Percentiles rank a stretch among this genome's conserved stretches.
phyloP scores from a whole-genome alignment of 768 basidiomycete genomes.

The Leccinum rimulosum region DNA sequence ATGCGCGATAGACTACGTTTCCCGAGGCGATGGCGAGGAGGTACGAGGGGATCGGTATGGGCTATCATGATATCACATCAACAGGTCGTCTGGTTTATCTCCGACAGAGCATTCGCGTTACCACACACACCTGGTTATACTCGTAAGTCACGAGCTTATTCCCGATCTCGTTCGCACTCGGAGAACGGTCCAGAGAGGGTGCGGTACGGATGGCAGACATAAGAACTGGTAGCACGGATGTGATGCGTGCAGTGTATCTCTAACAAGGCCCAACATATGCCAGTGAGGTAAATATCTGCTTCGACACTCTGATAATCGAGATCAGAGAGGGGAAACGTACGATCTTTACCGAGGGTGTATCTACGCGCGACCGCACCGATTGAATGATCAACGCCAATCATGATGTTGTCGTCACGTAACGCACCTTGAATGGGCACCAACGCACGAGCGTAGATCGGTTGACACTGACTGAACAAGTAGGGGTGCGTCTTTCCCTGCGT shows the following conservation, averaged over 20 bases:
- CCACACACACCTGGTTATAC: conserved; percentile 66
- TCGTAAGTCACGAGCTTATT: conserved; percentile 68
- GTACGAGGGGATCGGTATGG: conserved; percentile 84
- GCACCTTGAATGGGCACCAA: conserved; percentile 76
- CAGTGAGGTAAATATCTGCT: not conserved
- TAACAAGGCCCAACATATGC: conserved; percentile 21
- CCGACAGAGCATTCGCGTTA: not conserved
- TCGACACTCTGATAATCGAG: too few species aligned
- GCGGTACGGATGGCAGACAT: conserved; percentile 82
- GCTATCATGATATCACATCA: conserved; percentile 31
- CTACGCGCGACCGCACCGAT: conserved; percentile 33
- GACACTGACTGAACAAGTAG: conserved; percentile 92
- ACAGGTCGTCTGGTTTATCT: not conserved
- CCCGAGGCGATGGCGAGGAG: conserved; percentile 88
- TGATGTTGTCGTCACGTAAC: not conserved
- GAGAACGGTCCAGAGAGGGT: conserved; percentile 65
- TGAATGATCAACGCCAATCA: not conserved
- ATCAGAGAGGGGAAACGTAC: conserved; percentile 39
- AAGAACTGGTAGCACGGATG: conserved; percentile 75
- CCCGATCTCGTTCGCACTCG: conserved; percentile 67
- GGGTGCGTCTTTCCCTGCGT: conserved; percentile 86
- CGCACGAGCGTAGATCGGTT: conserved; percentile 85
- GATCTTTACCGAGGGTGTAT: conserved; percentile 84
- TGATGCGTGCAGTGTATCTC: conserved; percentile 76
- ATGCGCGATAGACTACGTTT: conserved; percentile 70